phyloP scores from a whole-genome alignment of 2,329 filamentous ascomycete species.

The Coniochaeta sp. region DNA sequence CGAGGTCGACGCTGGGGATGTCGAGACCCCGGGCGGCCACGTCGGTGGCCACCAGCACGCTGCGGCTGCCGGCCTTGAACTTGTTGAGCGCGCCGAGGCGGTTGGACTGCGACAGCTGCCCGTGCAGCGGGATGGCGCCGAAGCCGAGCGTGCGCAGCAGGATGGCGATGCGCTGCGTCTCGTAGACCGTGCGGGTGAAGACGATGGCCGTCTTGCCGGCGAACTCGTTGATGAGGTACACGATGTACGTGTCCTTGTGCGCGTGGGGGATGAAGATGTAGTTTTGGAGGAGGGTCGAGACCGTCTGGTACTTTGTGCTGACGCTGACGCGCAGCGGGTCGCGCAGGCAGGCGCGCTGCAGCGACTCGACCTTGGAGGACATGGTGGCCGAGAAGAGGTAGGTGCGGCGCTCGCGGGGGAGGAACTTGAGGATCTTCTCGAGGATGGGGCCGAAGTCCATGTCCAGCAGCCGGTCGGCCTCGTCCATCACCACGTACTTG shows the following conservation, averaged over 20 bases:
- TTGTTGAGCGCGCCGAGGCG: constrained; percentile 85
- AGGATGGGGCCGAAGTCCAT: constrained; percentile 90
- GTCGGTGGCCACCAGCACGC: constrained; percentile 88
- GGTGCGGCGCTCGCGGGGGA: constrained; percentile 71
- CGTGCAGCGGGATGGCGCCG: constrained; percentile 85
- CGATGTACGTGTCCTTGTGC: constrained; percentile 84
- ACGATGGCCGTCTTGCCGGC: constrained; percentile 81
- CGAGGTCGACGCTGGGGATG: constrained; percentile 82
- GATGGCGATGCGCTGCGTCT: constrained; percentile 79
- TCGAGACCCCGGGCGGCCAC: constrained; percentile 90
- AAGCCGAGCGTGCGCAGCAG: constrained; percentile 80
- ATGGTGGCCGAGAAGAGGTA: constrained; percentile 94
- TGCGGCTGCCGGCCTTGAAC: constrained; percentile 71
- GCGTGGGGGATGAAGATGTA: constrained; percentile 82
- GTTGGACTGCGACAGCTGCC: constrained; percentile 80
- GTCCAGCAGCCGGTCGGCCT: constrained; percentile 86
- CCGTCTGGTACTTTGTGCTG: constrained; percentile 81
- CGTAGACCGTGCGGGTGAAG: constrained; percentile 87
- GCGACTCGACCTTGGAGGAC: constrained; percentile 83
- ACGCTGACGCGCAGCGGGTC: constrained; percentile 81
- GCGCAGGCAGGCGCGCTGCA: constrained; percentile 81
- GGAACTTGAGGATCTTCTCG: constrained; percentile 85
- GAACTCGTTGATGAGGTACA: constrained; percentile 80
- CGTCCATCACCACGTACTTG: constrained; percentile 90
- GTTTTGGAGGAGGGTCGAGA: constrained; percentile 78